A percentile compares a stretch with the other conserved stretches of the same genome.
Conservation (phyloP, 2,329 filamentous ascomycete species). For the Stagonosporopsis cucurbitacearum region DNA sequence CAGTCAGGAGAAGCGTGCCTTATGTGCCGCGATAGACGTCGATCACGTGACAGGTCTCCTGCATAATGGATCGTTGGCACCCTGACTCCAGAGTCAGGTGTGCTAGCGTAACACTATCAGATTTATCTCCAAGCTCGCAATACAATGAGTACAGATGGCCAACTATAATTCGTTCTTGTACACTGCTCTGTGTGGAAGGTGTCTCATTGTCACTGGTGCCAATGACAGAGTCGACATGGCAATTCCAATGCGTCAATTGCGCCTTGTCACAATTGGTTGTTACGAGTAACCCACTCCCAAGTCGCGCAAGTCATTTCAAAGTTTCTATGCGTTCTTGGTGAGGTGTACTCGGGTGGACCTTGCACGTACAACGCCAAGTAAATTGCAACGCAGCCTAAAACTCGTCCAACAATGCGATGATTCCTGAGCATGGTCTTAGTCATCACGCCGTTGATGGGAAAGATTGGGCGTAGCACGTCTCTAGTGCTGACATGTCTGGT, state of each 20-base stretch:
- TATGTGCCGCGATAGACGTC: too few relatives aligned
- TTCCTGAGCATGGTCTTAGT: background rate
- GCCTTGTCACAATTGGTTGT: background rate
- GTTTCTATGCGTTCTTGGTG: background rate
- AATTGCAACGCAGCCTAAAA: background rate
- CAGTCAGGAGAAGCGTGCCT: too few relatives aligned
- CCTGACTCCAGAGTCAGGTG: too few relatives aligned
- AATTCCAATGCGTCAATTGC: background rate
- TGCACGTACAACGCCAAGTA: background rate
- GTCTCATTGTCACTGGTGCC: too few relatives aligned
- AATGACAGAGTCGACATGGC: background rate
- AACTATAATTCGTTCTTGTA: too few relatives aligned
- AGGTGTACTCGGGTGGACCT: background rate
- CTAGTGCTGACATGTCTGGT: conserved; percentile 1
- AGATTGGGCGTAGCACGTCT: background rate
- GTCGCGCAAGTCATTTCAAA: background rate
- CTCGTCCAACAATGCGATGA: background rate
- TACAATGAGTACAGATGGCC: too few relatives aligned
- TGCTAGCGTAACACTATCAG: too few relatives aligned
- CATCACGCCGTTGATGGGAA: background rate
- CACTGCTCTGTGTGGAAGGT: too few relatives aligned
- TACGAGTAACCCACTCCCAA: background rate
- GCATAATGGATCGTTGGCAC: too few relatives aligned
- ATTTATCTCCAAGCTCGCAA: too few relatives aligned
- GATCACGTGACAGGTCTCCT: too few relatives aligned